Evolutionary conservation across 768 basidiomycete genomes (phyloP), one percentile per base, ranked within the genome.

Genomic region (Mycena indigotica): DNA sequence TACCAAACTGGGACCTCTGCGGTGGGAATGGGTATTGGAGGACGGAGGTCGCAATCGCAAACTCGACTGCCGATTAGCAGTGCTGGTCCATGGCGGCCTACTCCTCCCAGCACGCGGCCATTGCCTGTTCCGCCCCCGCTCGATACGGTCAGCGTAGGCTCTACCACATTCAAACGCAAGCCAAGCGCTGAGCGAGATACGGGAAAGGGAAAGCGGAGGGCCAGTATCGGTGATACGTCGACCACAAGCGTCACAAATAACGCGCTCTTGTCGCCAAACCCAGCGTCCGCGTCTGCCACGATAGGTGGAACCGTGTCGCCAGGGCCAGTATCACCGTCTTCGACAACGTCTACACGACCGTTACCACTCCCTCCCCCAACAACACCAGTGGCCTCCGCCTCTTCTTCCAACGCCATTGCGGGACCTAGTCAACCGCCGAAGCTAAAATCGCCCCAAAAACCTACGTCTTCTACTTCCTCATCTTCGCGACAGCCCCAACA

Each of bases 41-140:
- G 57, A 8, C 4, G 53, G 2, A 48, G 57, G 49, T 55, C 60
- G 15, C 38, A 17, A 4, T 40, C 26, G 26, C 53, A 13, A 15
- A 28, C 15, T 6, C 50, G 50, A 8, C 52, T 63, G 4, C 62
- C 57, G 30, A 57, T 59, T 16, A 41, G 45, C 52, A 52, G 48
- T 53, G 13, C 55, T 25, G 25, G 35, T 4, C 46, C 56, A 41
- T 17, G 12, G 52, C n/a, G 41, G 28, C 30, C 28, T 21, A 16
- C 44, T 23, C 25, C 32, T 12, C 30, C 23, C 4, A 44, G 32
- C 38, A 3, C 28, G n/a, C 41, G 54, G 2, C 57, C 62, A 5
- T 55, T 59, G 1, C 57, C 62, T 12, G 40, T 57, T 2, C 62
- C 62, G 23, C 62, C 62, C 15, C 62, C 62, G 28, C 54, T 56